Conservation (phyloP, 1,284 basidiomycete species). For the Austroboletus novae-zelandiae region DNA sequence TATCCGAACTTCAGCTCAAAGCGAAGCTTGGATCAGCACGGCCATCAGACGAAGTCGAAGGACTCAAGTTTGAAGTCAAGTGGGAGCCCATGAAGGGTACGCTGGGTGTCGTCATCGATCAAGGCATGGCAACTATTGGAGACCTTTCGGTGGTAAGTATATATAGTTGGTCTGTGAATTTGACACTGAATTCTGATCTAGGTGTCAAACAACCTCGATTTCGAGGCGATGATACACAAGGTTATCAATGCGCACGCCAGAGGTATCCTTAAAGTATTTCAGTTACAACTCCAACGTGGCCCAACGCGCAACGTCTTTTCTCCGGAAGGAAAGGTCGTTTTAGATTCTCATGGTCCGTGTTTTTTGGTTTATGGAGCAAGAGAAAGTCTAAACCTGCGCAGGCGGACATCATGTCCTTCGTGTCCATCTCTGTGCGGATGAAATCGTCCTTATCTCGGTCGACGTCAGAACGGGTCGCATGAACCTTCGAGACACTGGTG, state of each 20-base stretch:
- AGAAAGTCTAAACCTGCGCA: constrained; percentile 7
- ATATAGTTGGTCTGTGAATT: neutral
- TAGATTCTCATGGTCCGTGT: constrained; percentile 52
- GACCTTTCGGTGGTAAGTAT: constrained; percentile 49
- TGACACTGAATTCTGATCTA: constrained; percentile 25
- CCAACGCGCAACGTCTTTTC: constrained; percentile 57
- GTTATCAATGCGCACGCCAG: constrained; percentile 62
- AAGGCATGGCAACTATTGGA: constrained; percentile 35
- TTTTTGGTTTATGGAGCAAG: neutral
- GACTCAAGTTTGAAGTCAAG: constrained; percentile 49
- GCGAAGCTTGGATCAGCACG: constrained; percentile 51
- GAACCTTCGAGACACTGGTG: constrained; percentile 69
- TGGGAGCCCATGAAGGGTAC: constrained; percentile 68
- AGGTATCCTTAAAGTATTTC: constrained; percentile 55
- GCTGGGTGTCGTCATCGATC: constrained; percentile 51
- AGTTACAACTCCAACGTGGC: constrained; percentile 50
- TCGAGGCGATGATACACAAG: constrained; percentile 59
- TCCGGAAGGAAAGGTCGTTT: constrained; percentile 50
- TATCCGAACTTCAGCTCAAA: constrained; percentile 61
- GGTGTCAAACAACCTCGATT: constrained; percentile 67
- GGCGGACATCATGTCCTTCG: constrained; percentile 57
- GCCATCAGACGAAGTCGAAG: constrained; percentile 72
- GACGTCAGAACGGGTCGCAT: constrained; percentile 72
- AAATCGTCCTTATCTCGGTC: constrained; percentile 67
- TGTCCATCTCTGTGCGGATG: constrained; percentile 68